Evolutionary conservation across 2,329 filamentous ascomycete genomes (phyloP).

Genomic region (Fusarium sp.): DNA sequence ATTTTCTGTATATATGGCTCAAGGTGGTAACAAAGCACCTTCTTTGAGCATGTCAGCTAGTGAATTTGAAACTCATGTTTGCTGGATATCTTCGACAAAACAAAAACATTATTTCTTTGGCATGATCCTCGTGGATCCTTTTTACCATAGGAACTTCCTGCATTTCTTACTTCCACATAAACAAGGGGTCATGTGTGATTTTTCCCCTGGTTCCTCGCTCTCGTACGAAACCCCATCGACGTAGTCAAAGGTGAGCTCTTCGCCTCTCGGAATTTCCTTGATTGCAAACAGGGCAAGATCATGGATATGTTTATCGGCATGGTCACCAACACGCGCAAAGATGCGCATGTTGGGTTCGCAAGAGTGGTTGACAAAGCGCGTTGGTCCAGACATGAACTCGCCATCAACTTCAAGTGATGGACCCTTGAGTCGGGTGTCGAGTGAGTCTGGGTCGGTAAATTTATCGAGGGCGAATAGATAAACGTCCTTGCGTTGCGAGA

Average conservation of each 20-base stretch:
- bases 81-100: neutral
- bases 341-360: conserved; percentile 83
- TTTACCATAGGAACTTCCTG: conserved; percentile 74
- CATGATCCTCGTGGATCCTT: neutral
- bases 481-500: conserved; percentile 74
- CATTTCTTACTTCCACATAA: conserved; percentile 75
- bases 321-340: conserved; percentile 82
- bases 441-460: conserved; percentile 69
- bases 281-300: conserved; percentile 82
- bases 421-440: conserved; percentile 66
- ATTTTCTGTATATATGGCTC: neutral
- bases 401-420: conserved; percentile 73
- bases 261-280: conserved; percentile 69
- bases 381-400: conserved; percentile 81
- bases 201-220: conserved; percentile 56
- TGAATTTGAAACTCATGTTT: neutral
- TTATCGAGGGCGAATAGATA: conserved; percentile 88
- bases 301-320: conserved; percentile 78
- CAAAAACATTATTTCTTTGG: neutral
- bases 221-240: conserved; percentile 70
- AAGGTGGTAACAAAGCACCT: neutral
- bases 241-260: conserved; percentile 85
- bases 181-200: conserved; percentile 66
- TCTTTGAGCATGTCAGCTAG: neutral
- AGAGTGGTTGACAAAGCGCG: conserved; percentile 85